phyloP scores from a whole-genome alignment of 208 protist genomes.

The Leishmania arabica region DNA sequence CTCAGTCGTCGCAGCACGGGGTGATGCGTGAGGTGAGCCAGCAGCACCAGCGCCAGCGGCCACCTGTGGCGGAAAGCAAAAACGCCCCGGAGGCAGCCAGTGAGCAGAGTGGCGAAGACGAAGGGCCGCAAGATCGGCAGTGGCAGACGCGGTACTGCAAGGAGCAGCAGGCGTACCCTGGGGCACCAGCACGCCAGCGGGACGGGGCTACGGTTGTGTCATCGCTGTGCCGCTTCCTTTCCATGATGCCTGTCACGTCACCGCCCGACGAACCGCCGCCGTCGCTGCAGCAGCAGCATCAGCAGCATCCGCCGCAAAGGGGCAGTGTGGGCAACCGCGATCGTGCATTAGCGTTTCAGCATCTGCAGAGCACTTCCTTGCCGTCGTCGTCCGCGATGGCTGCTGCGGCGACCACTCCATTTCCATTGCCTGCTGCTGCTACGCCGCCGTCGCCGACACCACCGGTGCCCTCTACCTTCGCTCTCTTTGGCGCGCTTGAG shows the following conservation, averaged over 20 bases:
- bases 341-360: not conserved
- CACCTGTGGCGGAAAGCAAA: not conserved
- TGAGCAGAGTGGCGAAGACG: not conserved
- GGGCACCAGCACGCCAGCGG: not conserved
- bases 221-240: conserved; percentile 11
- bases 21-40: not conserved
- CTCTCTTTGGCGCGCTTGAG: conserved; percentile 74
- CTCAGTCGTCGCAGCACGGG: not conserved
- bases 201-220: conserved; percentile 12
- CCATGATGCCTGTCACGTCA: not conserved
- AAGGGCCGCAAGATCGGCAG: not conserved
- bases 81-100: not conserved
- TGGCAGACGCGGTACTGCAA: not conserved
- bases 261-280: not conserved
- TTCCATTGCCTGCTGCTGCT: not conserved
- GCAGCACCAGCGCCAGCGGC: conserved; percentile 1
- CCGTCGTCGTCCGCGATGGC: not conserved
- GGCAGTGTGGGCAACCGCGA: not conserved
- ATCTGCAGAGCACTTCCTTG: not conserved
- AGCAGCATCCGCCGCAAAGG: not conserved
- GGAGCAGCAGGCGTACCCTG: not conserved
- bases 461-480: conserved; percentile 42
- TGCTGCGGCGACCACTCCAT: not conserved
- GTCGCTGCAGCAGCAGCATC: not conserved
- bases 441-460: not conserved